Base-by-base conservation (phyloP, 140 eudicot genomes). In the Cichorium intybus region DNA sequence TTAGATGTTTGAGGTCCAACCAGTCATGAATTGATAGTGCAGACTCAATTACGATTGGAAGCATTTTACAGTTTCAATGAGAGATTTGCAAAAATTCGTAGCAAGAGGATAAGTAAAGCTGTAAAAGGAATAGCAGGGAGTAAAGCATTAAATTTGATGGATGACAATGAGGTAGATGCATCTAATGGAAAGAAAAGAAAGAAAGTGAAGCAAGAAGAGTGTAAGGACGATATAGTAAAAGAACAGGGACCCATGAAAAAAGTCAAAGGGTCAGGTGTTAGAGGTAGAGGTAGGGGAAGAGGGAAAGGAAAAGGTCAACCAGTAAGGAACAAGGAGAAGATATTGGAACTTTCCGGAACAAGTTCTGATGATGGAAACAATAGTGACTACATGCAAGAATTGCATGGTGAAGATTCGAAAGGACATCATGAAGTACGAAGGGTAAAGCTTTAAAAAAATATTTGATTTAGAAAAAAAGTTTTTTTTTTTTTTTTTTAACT, bases 11-110 rank as follows among this genome's bases (percentile, higher is more conserved):
- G 22, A 46, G 58, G 64, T 62, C n/a, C n/a, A 34, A 23, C 57
- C 71, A 34, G 51, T 61, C 34, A 46, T 20, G 4, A 52, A 68
- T 34, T 50, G 31, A 15, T 78, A 46, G 20, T 77, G 58, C 62
- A 92, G 98, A 87, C 98, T 49, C 98, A 92, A 71, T 72, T 92
- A 62, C 84, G 98, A 31, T 45, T 92, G 85, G 98, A 92, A 79
- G 98, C 98, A 43, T 92, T 92, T 79, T 92, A 92, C 82, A 76
- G 89, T 37, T 92, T 92, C 77, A 92, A 81, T 62, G 98, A 92
- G 69, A 79, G 87, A 68, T 92, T 88, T 81, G 98, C 96, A 3
- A 92, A 88, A 74, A 88, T 92, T 64, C 87, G 95, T 21, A 92
- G 98, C 59, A 92, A 85, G 84, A 82, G 98, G 80, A 83, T 92